These are phyloP conservation scores for Fusarium agapanthi DNA, from an alignment of 2,329 filamentous ascomycete species.

Conservation along the genomic window DNA sequence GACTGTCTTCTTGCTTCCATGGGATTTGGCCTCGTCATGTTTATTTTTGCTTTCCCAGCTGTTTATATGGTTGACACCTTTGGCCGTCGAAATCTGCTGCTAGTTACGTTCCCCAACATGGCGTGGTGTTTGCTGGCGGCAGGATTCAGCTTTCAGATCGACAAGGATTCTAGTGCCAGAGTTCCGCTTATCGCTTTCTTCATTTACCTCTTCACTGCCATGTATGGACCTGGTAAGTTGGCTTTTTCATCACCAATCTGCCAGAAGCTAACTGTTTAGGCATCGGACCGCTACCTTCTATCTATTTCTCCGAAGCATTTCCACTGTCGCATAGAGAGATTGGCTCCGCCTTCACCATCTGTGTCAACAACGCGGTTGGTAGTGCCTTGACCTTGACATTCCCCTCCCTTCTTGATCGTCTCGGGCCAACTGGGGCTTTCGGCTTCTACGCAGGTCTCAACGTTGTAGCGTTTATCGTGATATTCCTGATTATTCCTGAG, in stretches of 20 bases:
- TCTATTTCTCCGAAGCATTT: slow-evolving; percentile 65
- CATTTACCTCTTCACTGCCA: slow-evolving; percentile 58
- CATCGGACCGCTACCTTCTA: slow-evolving; percentile 44
- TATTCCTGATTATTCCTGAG: slow-evolving; percentile 68
- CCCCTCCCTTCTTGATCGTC: slow-evolving; percentile 56
- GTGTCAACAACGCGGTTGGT: slow-evolving; percentile 43
- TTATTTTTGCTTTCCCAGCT: slow-evolving; percentile 62
- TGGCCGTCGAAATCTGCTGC: slow-evolving; percentile 57
- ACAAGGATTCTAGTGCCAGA: slow-evolving; percentile 49
- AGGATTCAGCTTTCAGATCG: slow-evolving; percentile 59
- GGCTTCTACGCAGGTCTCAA: slow-evolving; percentile 70
- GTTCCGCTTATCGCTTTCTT: slow-evolving; percentile 59
- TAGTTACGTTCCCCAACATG: slow-evolving; percentile 46
- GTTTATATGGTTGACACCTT: slow-evolving; percentile 63
- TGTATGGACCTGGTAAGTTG: slow-evolving; percentile 51
- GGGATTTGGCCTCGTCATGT: slow-evolving; percentile 63
- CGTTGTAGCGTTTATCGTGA: slow-evolving; percentile 67
- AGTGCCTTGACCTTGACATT: slow-evolving; percentile 50
- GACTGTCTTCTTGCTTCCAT: slow-evolving; percentile 58
- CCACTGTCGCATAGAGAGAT: slow-evolving; percentile 61
- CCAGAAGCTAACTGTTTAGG: slow-evolving; percentile 22
- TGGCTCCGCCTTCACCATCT: slow-evolving; percentile 45
- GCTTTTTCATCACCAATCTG: accelerated
- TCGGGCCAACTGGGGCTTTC: slow-evolving; percentile 56
- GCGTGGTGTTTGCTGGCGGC: slow-evolving; percentile 43